Evolutionary conservation across 2,329 filamentous ascomycete species (phyloP).

Genomic region (Rasamsonia emersonii): DNA sequence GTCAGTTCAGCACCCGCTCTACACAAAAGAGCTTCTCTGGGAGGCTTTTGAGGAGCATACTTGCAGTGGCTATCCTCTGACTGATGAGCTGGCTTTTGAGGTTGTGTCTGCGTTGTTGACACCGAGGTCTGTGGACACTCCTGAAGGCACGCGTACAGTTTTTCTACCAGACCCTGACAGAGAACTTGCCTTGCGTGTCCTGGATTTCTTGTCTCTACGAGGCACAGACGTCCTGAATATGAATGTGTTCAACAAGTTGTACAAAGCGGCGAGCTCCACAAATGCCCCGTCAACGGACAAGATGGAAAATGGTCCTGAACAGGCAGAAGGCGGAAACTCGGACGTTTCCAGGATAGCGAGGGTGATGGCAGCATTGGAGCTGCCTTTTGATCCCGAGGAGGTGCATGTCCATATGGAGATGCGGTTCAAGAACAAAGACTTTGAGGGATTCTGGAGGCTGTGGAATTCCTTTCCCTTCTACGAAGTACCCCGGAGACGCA

Average conservation of each 20-base stretch:
- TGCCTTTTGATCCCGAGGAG: slow-evolving; percentile 20
- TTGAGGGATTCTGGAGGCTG: slow-evolving; percentile 51
- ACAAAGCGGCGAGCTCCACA: slow-evolving; percentile 31
- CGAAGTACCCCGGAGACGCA: slow-evolving; percentile 39
- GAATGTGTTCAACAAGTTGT: slow-evolving; percentile 40
- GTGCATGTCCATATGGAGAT: slow-evolving; percentile 24
- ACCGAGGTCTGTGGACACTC: slow-evolving; percentile 10
- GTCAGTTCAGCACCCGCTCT: slow-evolving; percentile 29
- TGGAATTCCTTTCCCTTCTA: slow-evolving; percentile 51
- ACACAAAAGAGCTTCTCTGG: slow-evolving; percentile 26
- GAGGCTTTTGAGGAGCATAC: slow-evolving; percentile 26
- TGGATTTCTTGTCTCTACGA: slow-evolving; percentile 34
- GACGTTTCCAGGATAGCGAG: slow-evolving; percentile 18
- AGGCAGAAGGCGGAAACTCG: too few relatives aligned
- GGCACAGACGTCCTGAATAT: slow-evolving; percentile 34
- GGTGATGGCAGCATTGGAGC: slow-evolving; percentile 19
- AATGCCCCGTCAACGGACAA: slow-evolving; percentile 39
- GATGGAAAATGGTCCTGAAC: slow-evolving; percentile 11
- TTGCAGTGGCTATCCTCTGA: slow-evolving; percentile 25
- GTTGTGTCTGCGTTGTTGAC: slow-evolving; percentile 31
- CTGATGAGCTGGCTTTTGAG: slow-evolving; percentile 24
- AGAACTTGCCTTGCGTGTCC: slow-evolving; percentile 30
- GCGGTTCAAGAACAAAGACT: slow-evolving; percentile 38
- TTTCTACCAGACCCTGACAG: slow-evolving; percentile 18
- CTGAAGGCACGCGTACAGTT: slow-evolving; percentile 6